Base-by-base conservation (phyloP, 1,139 yeast species). In the Pichia sp. region DNA sequence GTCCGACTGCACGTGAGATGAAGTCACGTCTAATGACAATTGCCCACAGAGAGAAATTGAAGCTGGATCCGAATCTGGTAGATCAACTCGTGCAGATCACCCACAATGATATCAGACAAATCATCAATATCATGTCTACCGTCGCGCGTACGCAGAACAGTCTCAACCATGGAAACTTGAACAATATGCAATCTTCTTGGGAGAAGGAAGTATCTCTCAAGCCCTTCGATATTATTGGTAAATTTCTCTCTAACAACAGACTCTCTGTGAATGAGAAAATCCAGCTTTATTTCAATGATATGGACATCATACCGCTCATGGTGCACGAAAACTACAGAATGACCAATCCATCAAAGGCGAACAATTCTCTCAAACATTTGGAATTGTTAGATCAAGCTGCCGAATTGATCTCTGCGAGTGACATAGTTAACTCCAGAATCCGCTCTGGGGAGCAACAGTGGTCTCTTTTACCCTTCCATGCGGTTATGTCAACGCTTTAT, bases 401-500 rank as follows among this genome's bases (percentile, higher is more conserved):
- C 0, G 88, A 86, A 47, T 75, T 85, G 37, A 85, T 93, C 33
- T 54, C 59, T 3, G 71, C 72, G 38, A 82, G 91, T 13, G 98
- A 93, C 56, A 58, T 79, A 22, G 79, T 88, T 16, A 95, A 87
- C 55, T 66, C 76, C 21, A 67, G 76, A 55, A 88, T 93, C 41
- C 82, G 94, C 51, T 83, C 94, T 28, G 74, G 94, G 32, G 96
- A 88, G 51, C 98, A 91, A 59, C 88, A 85, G 51, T 93, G 99
- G 99, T 77, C 93, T 46, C 67, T 93, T 46, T 72, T 93, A 66
- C 99, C 99, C 3, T 71, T 87, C 50, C 96, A 88, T 60, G 97
- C 91, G 0, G 71, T 87, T 4, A 67, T 84, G 69, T 88, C 97
- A 1, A 75, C 94, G 1, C 86, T 93, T 12, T 66, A 76, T 29